A percentile compares a stretch with the other conserved stretches of the same genome.
These are phyloP conservation scores for Naematelia aurantialba DNA, from an alignment of 768 basidiomycete species.

Conservation along the genomic window DNA sequence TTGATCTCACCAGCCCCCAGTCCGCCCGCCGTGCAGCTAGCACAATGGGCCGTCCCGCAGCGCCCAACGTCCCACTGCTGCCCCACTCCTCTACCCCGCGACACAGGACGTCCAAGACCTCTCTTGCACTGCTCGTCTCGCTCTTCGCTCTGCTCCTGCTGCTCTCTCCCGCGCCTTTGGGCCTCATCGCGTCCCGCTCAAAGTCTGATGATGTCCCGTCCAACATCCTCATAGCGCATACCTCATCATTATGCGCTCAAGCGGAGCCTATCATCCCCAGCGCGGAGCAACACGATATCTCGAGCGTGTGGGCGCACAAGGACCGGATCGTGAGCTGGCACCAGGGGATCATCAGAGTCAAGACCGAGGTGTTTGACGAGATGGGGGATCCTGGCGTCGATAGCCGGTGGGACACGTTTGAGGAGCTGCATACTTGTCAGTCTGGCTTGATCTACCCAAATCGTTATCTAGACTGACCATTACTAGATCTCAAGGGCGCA, in stretches of 20 bases:
- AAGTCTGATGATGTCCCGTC: not conserved
- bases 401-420: conserved; percentile 37
- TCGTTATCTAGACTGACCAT: conserved; percentile 11
- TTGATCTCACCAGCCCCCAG: too few species aligned
- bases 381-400: conserved; percentile 43
- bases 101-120: conserved; percentile 5
- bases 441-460: conserved; percentile 11
- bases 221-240: not conserved
- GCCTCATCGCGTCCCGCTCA: conserved; percentile 4
- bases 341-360: conserved; percentile 34
- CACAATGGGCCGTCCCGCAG: not conserved
- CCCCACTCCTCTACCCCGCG: conserved; percentile 5
- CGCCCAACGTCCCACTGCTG: conserved; percentile 1
- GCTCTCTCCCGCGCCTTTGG: conserved; percentile 10
- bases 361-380: conserved; percentile 42
- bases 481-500: conserved; percentile 8
- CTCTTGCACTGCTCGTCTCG: conserved; percentile 10
- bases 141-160: conserved; percentile 16
- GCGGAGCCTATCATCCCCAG: conserved; percentile 16
- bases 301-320: conserved; percentile 25
- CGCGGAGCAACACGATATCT: conserved; percentile 17
- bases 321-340: conserved; percentile 36
- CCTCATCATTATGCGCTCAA: conserved; percentile 10
- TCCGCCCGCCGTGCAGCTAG: not conserved
- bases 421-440: conserved; percentile 33